Conservation (phyloP, 345 rosid genomes). For the Ricinus communis region DNA sequence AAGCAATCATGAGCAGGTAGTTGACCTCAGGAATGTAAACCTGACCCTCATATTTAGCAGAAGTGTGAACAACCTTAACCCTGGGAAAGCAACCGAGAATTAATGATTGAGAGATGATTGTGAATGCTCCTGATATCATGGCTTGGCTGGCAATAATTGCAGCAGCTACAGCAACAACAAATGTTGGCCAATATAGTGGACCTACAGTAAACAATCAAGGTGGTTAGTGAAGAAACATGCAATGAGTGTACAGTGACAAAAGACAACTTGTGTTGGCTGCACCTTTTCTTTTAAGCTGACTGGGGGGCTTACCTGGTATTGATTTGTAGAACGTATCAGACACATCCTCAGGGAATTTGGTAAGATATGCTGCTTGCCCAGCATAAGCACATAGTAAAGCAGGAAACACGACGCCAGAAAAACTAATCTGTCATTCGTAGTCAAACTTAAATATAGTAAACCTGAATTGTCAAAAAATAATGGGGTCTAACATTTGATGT, state of each 20-base stretch:
- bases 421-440: constrained; percentile 56
- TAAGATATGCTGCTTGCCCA: constrained; percentile 67
- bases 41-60: constrained; percentile 74
- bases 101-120: constrained; percentile 62
- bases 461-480: too few relatives aligned
- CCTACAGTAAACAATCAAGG: constrained; percentile 31
- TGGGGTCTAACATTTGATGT: too few relatives aligned
- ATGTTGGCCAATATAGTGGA: constrained; percentile 70
- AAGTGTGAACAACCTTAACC: constrained; percentile 77
- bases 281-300: background rate
- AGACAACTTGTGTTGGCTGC: too few relatives aligned
- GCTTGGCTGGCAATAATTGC: constrained; percentile 87
- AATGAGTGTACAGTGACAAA: too few relatives aligned
- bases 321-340: constrained; percentile 60
- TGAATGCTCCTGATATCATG: constrained; percentile 72
- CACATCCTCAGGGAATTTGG: constrained; percentile 37
- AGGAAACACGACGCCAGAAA: constrained; percentile 51
- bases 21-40: constrained; percentile 84
- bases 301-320: constrained; percentile 41
- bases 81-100: constrained; percentile 77
- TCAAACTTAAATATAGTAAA: too few relatives aligned
- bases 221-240: too few relatives aligned
- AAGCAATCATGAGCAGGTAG: constrained; percentile 68
- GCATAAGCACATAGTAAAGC: constrained; percentile 39
- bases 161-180: constrained; percentile 71